Conservation (phyloP, 371 early-diverging fungal species). For the Rhizopus sp. region DNA sequence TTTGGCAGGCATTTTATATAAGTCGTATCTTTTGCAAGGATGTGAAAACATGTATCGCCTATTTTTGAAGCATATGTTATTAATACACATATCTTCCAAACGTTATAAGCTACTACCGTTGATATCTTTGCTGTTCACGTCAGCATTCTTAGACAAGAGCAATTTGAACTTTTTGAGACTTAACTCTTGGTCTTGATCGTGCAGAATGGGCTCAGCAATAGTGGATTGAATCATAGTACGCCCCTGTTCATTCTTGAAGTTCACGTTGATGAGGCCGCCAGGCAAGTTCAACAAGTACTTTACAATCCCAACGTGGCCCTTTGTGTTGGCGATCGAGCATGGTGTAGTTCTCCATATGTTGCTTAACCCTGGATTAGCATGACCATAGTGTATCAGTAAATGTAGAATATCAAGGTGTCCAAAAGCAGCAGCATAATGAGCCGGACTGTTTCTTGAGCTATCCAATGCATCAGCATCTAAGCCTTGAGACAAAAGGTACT, state of each 20-base stretch:
- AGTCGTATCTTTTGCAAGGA: slow-evolving; percentile 23
- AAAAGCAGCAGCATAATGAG: slow-evolving; percentile 63
- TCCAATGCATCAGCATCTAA: slow-evolving; percentile 51
- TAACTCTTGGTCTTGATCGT: slow-evolving; percentile 36
- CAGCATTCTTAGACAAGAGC: slow-evolving; percentile 45
- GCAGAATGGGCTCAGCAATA: slow-evolving; percentile 21
- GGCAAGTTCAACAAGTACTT: slow-evolving; percentile 46
- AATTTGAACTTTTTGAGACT: slow-evolving; percentile 33
- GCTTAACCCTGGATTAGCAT: slow-evolving; percentile 40
- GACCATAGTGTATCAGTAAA: slow-evolving; percentile 47
- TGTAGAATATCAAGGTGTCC: slow-evolving; percentile 48
- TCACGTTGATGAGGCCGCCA: slow-evolving; percentile 36
- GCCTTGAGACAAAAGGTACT: slow-evolving; percentile 45
- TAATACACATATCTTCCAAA: too few relatives aligned
- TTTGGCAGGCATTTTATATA: slow-evolving; percentile 23
- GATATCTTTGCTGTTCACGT: slow-evolving; percentile 35
- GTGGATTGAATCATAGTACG: slow-evolving; percentile 51
- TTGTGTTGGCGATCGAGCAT: slow-evolving; percentile 59
- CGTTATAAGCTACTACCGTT: too few relatives aligned
- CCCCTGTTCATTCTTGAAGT: slow-evolving; percentile 55
- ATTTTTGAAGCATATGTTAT: neutral
- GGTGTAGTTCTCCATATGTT: slow-evolving; percentile 64
- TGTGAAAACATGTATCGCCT: slow-evolving; percentile 52
- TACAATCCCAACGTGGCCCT: slow-evolving; percentile 56
- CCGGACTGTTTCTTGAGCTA: slow-evolving; percentile 50